Percentiles rank a stretch among this genome's conserved stretches.
Conservation (phyloP, 2,329 filamentous ascomycete species). For the Colletotrichum godetiae region DNA sequence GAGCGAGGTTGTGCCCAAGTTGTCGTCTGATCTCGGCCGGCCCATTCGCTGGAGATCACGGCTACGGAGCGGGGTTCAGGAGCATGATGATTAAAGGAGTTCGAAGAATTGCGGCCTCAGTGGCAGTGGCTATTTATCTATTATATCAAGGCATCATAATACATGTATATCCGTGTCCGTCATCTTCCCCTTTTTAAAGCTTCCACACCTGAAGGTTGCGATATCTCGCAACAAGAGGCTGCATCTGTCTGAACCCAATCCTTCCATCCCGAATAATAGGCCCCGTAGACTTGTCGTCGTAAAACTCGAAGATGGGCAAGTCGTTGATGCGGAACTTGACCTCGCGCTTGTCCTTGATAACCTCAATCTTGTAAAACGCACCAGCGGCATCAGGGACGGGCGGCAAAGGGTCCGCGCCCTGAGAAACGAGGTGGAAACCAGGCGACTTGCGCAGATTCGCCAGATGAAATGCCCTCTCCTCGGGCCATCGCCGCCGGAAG, state of each 20-base stretch:
- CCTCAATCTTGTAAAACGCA: conserved; percentile 44
- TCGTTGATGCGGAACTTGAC: conserved; percentile 44
- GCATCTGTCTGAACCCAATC: conserved; percentile 46
- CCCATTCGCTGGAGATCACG: conserved; percentile 7
- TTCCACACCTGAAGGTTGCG: conserved; percentile 46
- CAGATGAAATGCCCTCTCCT: conserved; percentile 44
- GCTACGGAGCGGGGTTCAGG: conserved; percentile 4
- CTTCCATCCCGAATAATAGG: conserved; percentile 40
- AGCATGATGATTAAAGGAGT: conserved; percentile 13
- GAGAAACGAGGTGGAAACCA: conserved; percentile 43
- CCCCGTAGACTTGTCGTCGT: conserved; percentile 44
- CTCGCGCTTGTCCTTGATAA: conserved; percentile 44
- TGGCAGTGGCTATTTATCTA: not conserved
- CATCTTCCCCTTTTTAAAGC: conserved; percentile 17
- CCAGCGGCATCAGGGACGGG: conserved; percentile 42
- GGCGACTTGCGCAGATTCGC: conserved; percentile 46
- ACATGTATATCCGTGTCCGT: not conserved
- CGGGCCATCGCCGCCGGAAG: conserved; percentile 41
- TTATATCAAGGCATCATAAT: not conserved
- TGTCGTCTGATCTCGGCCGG: not conserved
- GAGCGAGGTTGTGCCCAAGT: not conserved
- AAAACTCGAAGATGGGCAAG: conserved; percentile 41
- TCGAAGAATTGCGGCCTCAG: not conserved
- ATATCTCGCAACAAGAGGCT: conserved; percentile 43
- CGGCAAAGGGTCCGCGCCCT: conserved; percentile 44